These are phyloP conservation scores for Lasiodiplodia sp. DNA, from an alignment of 2,329 filamentous ascomycete species.

Conservation along the genomic window DNA sequence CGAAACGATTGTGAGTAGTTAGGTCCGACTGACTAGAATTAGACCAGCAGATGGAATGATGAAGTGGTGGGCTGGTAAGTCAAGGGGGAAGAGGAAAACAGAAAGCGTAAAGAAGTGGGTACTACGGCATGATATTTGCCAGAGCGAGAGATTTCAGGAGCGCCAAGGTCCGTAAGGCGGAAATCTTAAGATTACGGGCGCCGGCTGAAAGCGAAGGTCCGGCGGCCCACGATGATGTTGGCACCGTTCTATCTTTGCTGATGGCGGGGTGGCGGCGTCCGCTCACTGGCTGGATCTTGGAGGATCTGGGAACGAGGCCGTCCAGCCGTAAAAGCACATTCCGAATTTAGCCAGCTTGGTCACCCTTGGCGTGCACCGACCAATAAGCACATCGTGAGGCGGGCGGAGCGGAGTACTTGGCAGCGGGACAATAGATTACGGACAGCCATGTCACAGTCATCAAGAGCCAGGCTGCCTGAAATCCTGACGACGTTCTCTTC, in stretches of 20 bases:
- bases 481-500: background rate
- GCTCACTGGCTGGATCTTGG: conserved; percentile 1
- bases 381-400: conserved; percentile 3
- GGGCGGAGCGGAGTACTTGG: conserved; percentile 20
- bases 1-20: conserved; percentile 5
- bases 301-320: background rate
- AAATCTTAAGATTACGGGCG: conserved; percentile 20
- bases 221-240: conserved; percentile 11
- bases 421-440: conserved; percentile 6
- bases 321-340: conserved; percentile 13
- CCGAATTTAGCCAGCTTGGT: conserved; percentile 13
- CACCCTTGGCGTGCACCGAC: conserved; percentile 3
- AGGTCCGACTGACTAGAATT: background rate
- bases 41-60: background rate
- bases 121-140: conserved; percentile 14
- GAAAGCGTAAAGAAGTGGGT: conserved; percentile 1
- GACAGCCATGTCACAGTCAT: background rate
- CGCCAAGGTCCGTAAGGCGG: conserved; percentile 19
- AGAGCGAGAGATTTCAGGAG: conserved; percentile 24
- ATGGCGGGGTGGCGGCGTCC: background rate
- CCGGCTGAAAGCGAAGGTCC: conserved; percentile 2
- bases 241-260: background rate
- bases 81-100: conserved; percentile 1
- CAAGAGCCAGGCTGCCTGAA: background rate
- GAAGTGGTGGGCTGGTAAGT: conserved; percentile 4